Conservation (phyloP, 2,329 filamentous ascomycete species). For the Ascochyta clinopodiicola region DNA sequence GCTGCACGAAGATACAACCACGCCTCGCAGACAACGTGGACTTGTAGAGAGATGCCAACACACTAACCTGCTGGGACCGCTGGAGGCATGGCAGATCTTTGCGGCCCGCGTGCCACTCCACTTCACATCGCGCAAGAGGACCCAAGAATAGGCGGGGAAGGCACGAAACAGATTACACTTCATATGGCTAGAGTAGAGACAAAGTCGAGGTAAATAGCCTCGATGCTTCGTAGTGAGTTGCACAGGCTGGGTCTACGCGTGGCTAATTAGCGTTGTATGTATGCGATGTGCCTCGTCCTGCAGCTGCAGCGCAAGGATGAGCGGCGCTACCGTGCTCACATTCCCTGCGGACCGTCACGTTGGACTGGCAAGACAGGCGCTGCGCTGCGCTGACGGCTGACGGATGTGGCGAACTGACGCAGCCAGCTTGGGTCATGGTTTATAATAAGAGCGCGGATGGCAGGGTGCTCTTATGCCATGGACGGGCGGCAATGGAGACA, state of each 20-base stretch:
- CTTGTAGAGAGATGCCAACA: slow-evolving; percentile 15
- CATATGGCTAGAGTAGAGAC: slow-evolving; percentile 19
- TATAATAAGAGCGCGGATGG: slow-evolving; percentile 17
- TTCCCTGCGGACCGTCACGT: slow-evolving; percentile 23
- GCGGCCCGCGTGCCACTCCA: slow-evolving; percentile 25
- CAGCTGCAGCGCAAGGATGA: slow-evolving; percentile 21
- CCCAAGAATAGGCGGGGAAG: slow-evolving; percentile 40
- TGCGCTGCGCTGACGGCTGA: slow-evolving; percentile 1
- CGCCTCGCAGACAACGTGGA: slow-evolving; percentile 25
- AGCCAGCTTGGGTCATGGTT: slow-evolving; percentile 10
- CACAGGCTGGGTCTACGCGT: slow-evolving; percentile 17
- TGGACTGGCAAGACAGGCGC: slow-evolving; percentile 20
- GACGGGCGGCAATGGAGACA: slow-evolving; percentile 9
- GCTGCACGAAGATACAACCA: slow-evolving; percentile 14
- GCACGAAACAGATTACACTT: slow-evolving; percentile 29
- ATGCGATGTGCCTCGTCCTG: slow-evolving; percentile 26
- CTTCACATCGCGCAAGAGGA: slow-evolving; percentile 14
- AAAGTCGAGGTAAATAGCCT: slow-evolving; percentile 25
- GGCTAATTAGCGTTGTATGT: slow-evolving; percentile 26
- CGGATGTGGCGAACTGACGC: slow-evolving; percentile 16
- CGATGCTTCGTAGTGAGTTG: slow-evolving; percentile 13
- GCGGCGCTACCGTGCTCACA: slow-evolving; percentile 13
- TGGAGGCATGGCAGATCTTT: slow-evolving; percentile 17
- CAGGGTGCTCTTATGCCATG: slow-evolving; percentile 20
- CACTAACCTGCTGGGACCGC: slow-evolving; percentile 16